Percentiles rank a stretch among this genome's conserved stretches.
These are phyloP conservation scores for Pythium aristosporum DNA, from an alignment of 352 stramenopile species.

Conservation along the genomic window DNA sequence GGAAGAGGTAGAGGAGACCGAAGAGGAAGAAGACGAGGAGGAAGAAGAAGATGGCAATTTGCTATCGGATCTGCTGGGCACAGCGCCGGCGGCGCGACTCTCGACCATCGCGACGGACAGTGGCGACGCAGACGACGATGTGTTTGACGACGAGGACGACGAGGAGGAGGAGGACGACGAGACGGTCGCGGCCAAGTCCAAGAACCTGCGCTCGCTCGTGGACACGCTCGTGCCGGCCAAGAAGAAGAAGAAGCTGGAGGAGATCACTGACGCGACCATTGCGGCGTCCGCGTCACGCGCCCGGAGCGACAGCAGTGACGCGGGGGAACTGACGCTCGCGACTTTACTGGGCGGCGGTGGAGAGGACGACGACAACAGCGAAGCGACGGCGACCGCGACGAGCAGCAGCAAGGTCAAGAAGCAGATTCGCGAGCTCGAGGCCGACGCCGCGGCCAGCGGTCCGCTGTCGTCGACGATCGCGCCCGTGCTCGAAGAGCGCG, in stretches of 20 bases:
- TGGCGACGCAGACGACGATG: constrained; percentile 26
- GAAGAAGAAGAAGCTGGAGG: constrained; percentile 45
- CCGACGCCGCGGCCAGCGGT: constrained; percentile 50
- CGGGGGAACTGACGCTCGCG: constrained; percentile 38
- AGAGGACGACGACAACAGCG: constrained; percentile 17
- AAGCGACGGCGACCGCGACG: not conserved
- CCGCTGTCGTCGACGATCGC: constrained; percentile 66
- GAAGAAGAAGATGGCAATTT: constrained; percentile 63
- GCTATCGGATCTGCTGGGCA: constrained; percentile 73
- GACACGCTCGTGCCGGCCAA: constrained; percentile 46
- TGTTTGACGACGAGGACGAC: constrained; percentile 36
- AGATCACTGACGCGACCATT: constrained; percentile 43
- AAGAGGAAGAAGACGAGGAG: constrained; percentile 36
- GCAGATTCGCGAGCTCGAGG: constrained; percentile 70
- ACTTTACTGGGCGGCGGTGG: constrained; percentile 38
- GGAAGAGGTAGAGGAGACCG: constrained; percentile 32
- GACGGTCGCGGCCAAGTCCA: constrained; percentile 33
- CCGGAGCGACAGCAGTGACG: not conserved
- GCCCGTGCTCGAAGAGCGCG: constrained; percentile 83
- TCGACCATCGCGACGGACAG: constrained; percentile 41
- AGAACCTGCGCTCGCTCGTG: constrained; percentile 49
- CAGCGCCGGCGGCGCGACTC: constrained; percentile 46
- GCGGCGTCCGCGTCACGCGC: constrained; percentile 28
- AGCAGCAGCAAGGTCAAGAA: constrained; percentile 59
- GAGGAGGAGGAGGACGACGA: constrained; percentile 44